These are phyloP conservation scores for Nepenthes gracilis DNA, from an alignment of 148 eudicot genomes.

Conservation along the genomic window DNA sequence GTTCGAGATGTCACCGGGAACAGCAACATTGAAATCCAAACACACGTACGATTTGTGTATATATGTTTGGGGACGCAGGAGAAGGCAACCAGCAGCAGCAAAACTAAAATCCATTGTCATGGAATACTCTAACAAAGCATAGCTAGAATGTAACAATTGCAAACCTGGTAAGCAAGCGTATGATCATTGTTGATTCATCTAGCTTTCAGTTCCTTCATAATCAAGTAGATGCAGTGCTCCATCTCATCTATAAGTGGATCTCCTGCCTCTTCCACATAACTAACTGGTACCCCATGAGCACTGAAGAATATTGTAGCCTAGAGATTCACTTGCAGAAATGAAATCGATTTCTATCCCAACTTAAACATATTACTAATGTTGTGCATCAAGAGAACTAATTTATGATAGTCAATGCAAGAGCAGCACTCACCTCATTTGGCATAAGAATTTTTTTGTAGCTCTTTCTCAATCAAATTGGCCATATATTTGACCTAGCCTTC, in stretches of 20 bases:
- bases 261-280: slow-evolving; percentile 89
- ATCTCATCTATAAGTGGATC: slow-evolving; percentile 98
- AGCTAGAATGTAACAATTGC: not conserved
- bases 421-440: slow-evolving; percentile 60
- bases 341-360: not conserved
- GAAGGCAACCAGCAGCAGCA: not conserved
- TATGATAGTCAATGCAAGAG: not conserved
- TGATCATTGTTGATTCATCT: slow-evolving; percentile 70
- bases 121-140: no score
- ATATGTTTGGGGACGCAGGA: not conserved
- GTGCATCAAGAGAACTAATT: not conserved
- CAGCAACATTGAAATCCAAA: no score
- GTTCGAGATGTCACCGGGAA: no score
- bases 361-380: not conserved
- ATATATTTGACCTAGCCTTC: slow-evolving; percentile 88
- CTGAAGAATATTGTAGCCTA: slow-evolving; percentile 98
- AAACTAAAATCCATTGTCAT: not conserved
- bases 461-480: slow-evolving; percentile 95
- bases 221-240: slow-evolving; percentile 90
- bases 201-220: slow-evolving; percentile 80
- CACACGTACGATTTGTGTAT: no score
- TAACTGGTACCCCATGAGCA: slow-evolving; percentile 98
- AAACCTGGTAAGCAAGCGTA: slow-evolving; percentile 92
- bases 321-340: slow-evolving; percentile 5
- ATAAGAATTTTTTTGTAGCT: slow-evolving; percentile 46